Base-by-base conservation (phyloP, 306 rosid species). In the Pueraria montana region DNA sequence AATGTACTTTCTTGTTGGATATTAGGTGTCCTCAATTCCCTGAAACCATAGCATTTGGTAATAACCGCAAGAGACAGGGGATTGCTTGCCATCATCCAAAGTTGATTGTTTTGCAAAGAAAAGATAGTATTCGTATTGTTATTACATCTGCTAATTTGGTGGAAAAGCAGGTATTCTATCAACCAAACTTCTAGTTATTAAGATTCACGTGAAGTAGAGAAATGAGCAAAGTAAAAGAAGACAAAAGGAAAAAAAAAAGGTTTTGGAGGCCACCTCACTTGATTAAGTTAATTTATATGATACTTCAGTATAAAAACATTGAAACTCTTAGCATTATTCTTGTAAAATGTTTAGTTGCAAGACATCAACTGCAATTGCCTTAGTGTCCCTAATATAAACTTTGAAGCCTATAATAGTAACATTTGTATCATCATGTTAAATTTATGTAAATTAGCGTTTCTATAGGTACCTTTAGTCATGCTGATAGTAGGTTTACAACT, bases 41-140 rank as follows among this genome's bases (percentile, higher is more conserved):
- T 8, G 95, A 91, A 83, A 80, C 86, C 30, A 84, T 91, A 84
- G 94, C 97, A 88, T 93, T 93, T 75, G 87, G 92, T 71, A 89
- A 87, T 46, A 84, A 91, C 86, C 80, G 84, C 80, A 89, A 88
- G 87, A 88, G 71, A 85, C 92, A 75, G 16, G 97, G 95, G 78
- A 89, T 93, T 81, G 97, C 92, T 85, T 93, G 97, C 86, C 97
- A 93, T 89, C 97, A 93, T 73, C 95, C 97, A 13, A 93, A 93
- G 85, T 79, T 93, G 78, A 75, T 93, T 82, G 90, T 93, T 85
- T 42, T 91, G 69, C 94, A 90, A 84, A 88, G 97, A 74, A 87
- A 87, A 55, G 87, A 87, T 77, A 87, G 74, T 80, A 86, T 93
- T 66, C 90, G 97, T 68, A 89, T 93, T 87, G 86, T 93, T 77